Conservation (phyloP, 306 rosid genomes). For the Mimosa pudica region DNA sequence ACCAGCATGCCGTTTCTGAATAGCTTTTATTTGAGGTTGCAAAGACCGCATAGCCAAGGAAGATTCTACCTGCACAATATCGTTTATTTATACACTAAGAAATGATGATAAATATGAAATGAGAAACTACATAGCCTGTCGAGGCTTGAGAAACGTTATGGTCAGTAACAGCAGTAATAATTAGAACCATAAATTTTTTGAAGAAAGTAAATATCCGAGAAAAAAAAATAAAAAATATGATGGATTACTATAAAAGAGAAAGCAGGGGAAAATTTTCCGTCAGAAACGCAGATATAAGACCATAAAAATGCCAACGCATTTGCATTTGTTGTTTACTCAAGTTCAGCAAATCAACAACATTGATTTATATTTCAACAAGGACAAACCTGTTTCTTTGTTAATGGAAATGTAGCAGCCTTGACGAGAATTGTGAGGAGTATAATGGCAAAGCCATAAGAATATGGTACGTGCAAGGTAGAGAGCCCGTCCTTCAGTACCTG, state of each 20-base stretch:
- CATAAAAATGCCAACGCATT: neutral
- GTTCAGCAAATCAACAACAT: constrained; percentile 20
- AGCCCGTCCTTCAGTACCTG: constrained; percentile 91
- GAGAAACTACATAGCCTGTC: neutral
- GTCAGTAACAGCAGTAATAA: neutral
- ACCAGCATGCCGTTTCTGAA: constrained; percentile 84
- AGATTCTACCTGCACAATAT: constrained; percentile 72
- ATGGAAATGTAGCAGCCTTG: constrained; percentile 84
- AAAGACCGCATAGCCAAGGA: constrained; percentile 85
- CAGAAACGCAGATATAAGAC: neutral
- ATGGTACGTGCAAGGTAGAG: constrained; percentile 77
- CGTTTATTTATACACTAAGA: neutral
- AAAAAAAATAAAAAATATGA: neutral
- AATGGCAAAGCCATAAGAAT: constrained; percentile 95
- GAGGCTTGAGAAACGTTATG: neutral
- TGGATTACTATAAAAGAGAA: neutral
- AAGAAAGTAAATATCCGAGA: constrained; percentile 7
- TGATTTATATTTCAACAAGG: constrained; percentile 20
- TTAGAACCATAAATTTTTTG: constrained; percentile 13
- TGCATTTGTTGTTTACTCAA: constrained; percentile 13
- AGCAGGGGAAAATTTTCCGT: neutral
- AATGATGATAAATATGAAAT: neutral
- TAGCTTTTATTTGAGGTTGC: constrained; percentile 91
- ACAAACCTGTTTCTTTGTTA: constrained; percentile 84
- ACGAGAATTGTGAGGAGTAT: constrained; percentile 84